A percentile compares a stretch with the other conserved stretches of the same genome.
phyloP scores from a whole-genome alignment of 345 rosid genomes.

The Hevea brasiliensis region DNA sequence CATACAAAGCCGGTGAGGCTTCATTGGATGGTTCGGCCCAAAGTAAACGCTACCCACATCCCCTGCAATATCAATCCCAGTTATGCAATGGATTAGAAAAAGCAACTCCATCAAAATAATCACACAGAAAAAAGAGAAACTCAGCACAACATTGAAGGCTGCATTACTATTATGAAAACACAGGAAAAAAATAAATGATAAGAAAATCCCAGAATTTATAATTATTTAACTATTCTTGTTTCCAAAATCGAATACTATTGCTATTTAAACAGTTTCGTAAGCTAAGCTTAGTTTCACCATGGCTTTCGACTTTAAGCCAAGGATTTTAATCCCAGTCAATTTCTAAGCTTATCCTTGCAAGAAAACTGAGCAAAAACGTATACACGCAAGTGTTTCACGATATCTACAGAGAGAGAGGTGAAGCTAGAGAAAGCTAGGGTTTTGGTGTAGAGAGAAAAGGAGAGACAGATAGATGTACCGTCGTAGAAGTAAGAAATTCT shows the following conservation, averaged over 20 bases:
- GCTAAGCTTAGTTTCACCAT: background rate
- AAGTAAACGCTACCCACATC: slow-evolving; percentile 93
- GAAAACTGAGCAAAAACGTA: background rate
- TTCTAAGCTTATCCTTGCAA: background rate
- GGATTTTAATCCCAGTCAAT: background rate
- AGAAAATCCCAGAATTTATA: too few species aligned
- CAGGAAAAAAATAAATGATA: too few species aligned
- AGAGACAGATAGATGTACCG: slow-evolving; percentile 42
- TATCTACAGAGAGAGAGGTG: background rate
- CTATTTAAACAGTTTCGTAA: too few species aligned
- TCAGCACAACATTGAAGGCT: background rate
- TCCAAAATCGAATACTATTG: too few species aligned
- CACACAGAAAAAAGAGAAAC: background rate
- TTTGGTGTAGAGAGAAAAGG: slow-evolving; percentile 13
- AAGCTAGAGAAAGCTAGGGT: slow-evolving; percentile 6
- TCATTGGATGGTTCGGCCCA: slow-evolving; percentile 98
- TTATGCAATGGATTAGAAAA: background rate
- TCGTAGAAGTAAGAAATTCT: slow-evolving; percentile 88
- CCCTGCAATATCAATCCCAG: slow-evolving; percentile 46
- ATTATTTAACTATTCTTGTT: too few species aligned
- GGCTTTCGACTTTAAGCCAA: background rate
- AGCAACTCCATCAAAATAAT: background rate
- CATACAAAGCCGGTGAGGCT: slow-evolving; percentile 97
- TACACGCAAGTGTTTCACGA: background rate
- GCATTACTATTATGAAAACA: background rate